Base-by-base conservation (phyloP, 305 asterid species). In the Plantago rigida region DNA sequence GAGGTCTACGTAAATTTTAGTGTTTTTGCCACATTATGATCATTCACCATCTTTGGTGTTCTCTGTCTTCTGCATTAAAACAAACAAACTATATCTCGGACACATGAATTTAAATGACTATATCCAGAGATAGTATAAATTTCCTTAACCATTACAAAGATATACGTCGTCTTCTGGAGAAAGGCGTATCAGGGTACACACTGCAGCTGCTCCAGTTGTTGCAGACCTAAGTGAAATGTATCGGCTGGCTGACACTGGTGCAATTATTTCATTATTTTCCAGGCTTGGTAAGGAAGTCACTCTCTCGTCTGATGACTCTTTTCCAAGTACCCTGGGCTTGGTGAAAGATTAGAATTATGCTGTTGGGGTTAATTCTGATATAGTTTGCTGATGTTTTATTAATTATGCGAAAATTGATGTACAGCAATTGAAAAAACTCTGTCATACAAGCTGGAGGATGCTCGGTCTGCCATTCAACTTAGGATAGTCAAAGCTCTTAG, bases 171-270 rank as follows among this genome's bases (percentile, higher is more conserved):
- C 96, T 69, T 84, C 87, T 53, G 99, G 97, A 64, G 99, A 92
- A 78, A 79, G 99, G 74, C 95, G 99, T 66, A 92, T 92, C 65
- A 88, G 99, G 75, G 99, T 92, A 60, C 99, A 86, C 74, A 92
- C 96, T 36, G 94, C 95, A 2, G 96, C 93, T 26, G 97, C 91
- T 79, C 96, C 96, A 54, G 99, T 92, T 67, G 94, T 86, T 72
- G 67, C 95, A 61, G 96, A 92, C 73, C 72, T 92, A 24, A 85
- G 84, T 62, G 95, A 88, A 79, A 88, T 91, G 96, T 91, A 88
- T 73, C 96, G 94, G 65, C 76, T 78, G 77, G 95, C 98, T 49
- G 98, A 91, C 75, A 73, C 82, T 49, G 96, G 96, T 41, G 96
- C 98, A 41, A 69, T 86, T 71, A 65, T 88, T 63, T 88, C 96